Evolutionary conservation across 306 rosid species (phyloP), one percentile per base, ranked within the genome.

Genomic region (Hippophae gyantsensis): DNA sequence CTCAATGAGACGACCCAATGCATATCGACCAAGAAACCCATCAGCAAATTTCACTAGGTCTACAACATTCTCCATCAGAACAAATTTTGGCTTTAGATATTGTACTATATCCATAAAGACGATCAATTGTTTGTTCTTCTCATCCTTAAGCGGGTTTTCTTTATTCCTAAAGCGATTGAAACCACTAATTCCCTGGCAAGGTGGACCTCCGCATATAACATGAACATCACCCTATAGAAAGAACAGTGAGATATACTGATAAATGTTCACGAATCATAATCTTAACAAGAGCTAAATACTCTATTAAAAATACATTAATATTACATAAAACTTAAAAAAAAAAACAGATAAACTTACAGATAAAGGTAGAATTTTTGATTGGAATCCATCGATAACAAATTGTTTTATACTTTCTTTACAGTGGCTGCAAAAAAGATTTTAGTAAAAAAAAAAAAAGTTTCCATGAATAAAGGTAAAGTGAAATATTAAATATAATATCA

Each of bases 101-200:
- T 78, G 70, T 10, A 89, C 82, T 0, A 86, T 76, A 25, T 86
- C 81, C 92, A 89, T 81, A 43, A 55, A 89, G 8, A 89, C 94
- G 18, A 74, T 3, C 8, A 86, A 45, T 44, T 86, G 97, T 26
- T 43, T 49, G 56, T 89, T 89, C 13, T 86, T 86, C 2, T 18
- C 63, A 76, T 89, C 97, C 6, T 74, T 73, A 6, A 86, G 58
- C 1, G 95, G 97, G 40, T 63, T 74, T 1, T 58, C 48, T 2
- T 0, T 12, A 9, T 89, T 74, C 57, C 97, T 70, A 13, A 79
- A 89, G 10, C 97, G 86, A 59, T 89, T 89, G 65, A 78, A 86
- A 25, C 97, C 97, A 8, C 97, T 89, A 6, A 89, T 64, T 8
- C 97, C 97, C 69, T 86, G 97, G 26, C 97, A 89, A 1, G 97